These are phyloP conservation scores for Isatis tinctoria DNA, from an alignment of 345 rosid species.

Conservation along the genomic window DNA sequence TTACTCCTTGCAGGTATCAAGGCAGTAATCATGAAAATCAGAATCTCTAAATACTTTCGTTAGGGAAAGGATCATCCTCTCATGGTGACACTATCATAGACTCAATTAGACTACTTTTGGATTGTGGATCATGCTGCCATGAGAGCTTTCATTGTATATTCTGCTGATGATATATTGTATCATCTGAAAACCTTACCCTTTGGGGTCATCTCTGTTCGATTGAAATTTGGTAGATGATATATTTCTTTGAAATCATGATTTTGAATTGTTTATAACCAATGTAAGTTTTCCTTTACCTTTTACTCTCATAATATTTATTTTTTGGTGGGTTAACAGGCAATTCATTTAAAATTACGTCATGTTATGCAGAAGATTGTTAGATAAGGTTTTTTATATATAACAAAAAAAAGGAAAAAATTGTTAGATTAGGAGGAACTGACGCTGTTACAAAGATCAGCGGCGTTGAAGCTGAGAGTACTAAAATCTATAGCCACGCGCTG, in stretches of 20 bases:
- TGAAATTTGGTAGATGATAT: slow-evolving; percentile 1
- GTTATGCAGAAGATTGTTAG: neutral
- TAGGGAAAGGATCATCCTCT: neutral
- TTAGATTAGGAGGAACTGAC: no score
- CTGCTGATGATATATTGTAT: neutral
- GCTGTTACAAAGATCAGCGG: no score
- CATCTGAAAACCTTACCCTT: neutral
- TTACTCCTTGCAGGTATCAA: slow-evolving; percentile 5
- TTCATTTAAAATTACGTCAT: neutral
- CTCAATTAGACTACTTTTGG: slow-evolving; percentile 1
- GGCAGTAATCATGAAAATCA: neutral
- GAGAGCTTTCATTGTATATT: slow-evolving; percentile 20
- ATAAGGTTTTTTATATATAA: no score
- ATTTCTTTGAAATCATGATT: neutral
- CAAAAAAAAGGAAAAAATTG: no score
- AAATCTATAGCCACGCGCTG: no score
- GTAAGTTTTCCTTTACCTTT: neutral
- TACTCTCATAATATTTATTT: neutral
- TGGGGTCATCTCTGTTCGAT: slow-evolving; percentile 9
- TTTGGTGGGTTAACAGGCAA: neutral
- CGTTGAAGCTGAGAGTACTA: no score
- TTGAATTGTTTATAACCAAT: neutral
- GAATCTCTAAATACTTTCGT: neutral
- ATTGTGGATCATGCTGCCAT: slow-evolving; percentile 13
- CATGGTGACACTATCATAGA: slow-evolving; percentile 9